Percentiles rank a stretch among this genome's conserved stretches.
Conservation (phyloP, 2,329 filamentous ascomycete genomes). For the Alternaria conjuncta region DNA sequence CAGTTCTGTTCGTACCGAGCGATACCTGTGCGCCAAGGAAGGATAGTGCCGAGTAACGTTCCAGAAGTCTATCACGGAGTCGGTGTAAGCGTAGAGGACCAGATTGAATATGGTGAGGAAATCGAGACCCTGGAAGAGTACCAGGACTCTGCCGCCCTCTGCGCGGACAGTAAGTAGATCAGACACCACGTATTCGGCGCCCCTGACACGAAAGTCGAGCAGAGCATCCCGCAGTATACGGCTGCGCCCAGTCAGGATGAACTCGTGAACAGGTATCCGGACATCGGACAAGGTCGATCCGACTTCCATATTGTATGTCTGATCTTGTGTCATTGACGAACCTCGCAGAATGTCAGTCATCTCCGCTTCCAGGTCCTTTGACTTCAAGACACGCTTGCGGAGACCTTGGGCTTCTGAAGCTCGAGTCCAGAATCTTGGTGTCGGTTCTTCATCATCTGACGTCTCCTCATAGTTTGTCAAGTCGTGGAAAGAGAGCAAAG, state of each 20-base stretch:
- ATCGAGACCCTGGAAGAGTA: conserved; percentile 76
- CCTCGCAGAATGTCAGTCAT: conserved; percentile 55
- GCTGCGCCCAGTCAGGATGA: conserved; percentile 79
- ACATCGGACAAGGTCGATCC: conserved; percentile 69
- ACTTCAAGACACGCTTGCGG: conserved; percentile 66
- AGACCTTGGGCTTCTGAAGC: conserved; percentile 57
- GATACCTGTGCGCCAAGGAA: conserved; percentile 72
- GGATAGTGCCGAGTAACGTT: conserved; percentile 73
- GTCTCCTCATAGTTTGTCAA: conserved; percentile 56
- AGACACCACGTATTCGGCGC: conserved; percentile 61
- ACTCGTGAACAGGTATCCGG: conserved; percentile 80
- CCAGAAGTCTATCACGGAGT: conserved; percentile 84
- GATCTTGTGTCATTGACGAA: conserved; percentile 46
- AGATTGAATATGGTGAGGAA: conserved; percentile 81
- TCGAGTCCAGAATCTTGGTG: conserved; percentile 58
- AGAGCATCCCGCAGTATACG: conserved; percentile 64
- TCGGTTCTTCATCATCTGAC: conserved; percentile 54
- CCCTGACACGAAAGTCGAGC: conserved; percentile 65
- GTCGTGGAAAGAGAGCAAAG: conserved; percentile 70
- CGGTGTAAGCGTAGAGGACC: conserved; percentile 80
- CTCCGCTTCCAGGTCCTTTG: conserved; percentile 70
- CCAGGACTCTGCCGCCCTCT: conserved; percentile 58
- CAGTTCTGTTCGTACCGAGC: conserved; percentile 81
- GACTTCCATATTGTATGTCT: conserved; percentile 53
- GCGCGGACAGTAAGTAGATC: conserved; percentile 67